A percentile compares a stretch with the other conserved stretches of the same genome.
phyloP scores from a whole-genome alignment of 176 grass and related monocot species.

The Musa itinerans region DNA sequence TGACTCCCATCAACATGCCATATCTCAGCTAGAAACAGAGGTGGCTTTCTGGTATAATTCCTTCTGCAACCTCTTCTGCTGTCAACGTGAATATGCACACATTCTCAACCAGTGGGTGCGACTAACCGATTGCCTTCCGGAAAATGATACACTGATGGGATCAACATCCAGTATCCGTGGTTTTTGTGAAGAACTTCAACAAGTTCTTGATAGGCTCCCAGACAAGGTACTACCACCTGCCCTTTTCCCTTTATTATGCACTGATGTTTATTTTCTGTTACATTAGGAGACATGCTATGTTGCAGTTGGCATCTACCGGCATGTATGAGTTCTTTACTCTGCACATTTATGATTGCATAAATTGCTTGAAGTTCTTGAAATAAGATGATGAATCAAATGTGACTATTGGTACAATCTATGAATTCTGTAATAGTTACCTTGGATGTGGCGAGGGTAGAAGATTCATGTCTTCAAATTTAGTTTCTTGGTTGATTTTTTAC shows the following conservation, averaged over 20 bases:
- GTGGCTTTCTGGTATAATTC: constrained; percentile 73
- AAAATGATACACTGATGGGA: constrained; percentile 47
- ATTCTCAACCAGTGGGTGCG: constrained; percentile 78
- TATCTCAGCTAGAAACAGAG: constrained; percentile 76
- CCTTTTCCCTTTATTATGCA: not conserved
- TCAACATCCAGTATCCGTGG: constrained; percentile 46
- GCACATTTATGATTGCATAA: too few relatives aligned
- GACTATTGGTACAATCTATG: too few relatives aligned
- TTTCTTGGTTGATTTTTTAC: not conserved
- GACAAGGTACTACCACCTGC: constrained; percentile 48
- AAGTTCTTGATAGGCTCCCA: constrained; percentile 46
- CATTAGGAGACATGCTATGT: too few relatives aligned
- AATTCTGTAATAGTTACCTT: too few relatives aligned
- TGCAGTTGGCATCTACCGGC: too few relatives aligned
- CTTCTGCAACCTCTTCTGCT: constrained; percentile 69
- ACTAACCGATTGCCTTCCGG: constrained; percentile 62
- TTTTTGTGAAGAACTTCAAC: constrained; percentile 60
- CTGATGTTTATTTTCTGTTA: too few relatives aligned
- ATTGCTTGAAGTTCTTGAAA: too few relatives aligned
- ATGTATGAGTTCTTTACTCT: too few relatives aligned
- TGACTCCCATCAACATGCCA: constrained; percentile 56
- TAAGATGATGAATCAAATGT: too few relatives aligned
- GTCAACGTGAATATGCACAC: constrained; percentile 64
- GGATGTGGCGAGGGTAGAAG: too few relatives aligned
- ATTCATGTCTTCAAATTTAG: too few relatives aligned